These are phyloP conservation scores for Verticillium klebahnii DNA, from an alignment of 2,329 filamentous ascomycete species.

Conservation along the genomic window DNA sequence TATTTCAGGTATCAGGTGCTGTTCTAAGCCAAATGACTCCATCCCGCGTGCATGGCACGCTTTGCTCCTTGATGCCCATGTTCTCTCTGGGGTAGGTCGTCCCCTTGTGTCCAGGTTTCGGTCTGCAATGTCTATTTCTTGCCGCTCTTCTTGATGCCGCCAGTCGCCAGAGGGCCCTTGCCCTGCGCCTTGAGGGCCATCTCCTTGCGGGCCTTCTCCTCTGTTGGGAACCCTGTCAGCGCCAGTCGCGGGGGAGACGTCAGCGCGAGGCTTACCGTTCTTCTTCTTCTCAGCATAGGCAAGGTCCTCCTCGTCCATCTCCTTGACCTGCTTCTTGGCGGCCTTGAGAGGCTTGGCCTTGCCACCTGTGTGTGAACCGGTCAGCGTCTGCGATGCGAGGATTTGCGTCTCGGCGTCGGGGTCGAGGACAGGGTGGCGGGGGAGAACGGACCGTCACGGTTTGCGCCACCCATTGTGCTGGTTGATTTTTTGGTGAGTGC, in stretches of 20 bases:
- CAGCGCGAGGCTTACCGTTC: slow-evolving; percentile 58
- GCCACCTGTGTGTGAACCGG: slow-evolving; percentile 56
- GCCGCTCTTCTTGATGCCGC: slow-evolving; percentile 96
- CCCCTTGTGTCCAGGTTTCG: background rate
- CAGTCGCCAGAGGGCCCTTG: slow-evolving; percentile 84
- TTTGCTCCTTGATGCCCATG: background rate
- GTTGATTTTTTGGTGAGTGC: slow-evolving; percentile 2
- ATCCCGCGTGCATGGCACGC: background rate
- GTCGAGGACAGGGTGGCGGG: background rate
- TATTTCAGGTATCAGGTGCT: background rate
- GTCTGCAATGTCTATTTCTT: slow-evolving; percentile 66
- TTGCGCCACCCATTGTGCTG: slow-evolving; percentile 31
- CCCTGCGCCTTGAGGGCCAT: slow-evolving; percentile 76
- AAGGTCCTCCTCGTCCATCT: slow-evolving; percentile 81
- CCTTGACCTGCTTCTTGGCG: slow-evolving; percentile 78
- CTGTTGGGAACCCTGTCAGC: slow-evolving; percentile 32
- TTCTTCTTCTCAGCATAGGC: slow-evolving; percentile 80
- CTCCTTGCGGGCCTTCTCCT: slow-evolving; percentile 82
- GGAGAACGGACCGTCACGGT: slow-evolving; percentile 24
- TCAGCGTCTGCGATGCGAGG: background rate
- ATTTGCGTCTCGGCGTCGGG: background rate
- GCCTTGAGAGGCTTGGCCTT: slow-evolving; percentile 84
- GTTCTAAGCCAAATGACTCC: background rate
- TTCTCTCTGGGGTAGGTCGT: background rate
- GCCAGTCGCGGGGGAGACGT: background rate